A percentile compares a stretch with the other conserved stretches of the same genome.
Conservation (phyloP, 1,284 basidiomycete species). For the Rhodotorula sp. region DNA sequence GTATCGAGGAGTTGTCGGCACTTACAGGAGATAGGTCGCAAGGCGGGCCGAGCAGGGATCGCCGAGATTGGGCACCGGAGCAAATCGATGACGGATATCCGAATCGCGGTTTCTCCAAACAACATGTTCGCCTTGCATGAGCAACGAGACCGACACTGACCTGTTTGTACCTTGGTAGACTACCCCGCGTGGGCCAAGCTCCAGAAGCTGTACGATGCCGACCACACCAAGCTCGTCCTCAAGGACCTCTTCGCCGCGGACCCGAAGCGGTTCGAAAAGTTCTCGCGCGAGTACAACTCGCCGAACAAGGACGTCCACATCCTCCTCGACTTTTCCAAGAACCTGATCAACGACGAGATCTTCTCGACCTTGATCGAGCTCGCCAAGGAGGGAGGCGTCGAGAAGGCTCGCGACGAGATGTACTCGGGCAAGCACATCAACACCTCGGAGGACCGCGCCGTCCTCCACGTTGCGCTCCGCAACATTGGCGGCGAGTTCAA, state of each 20-base stretch:
- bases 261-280: slow-evolving; percentile 78
- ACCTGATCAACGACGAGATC: slow-evolving; percentile 85
- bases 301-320: slow-evolving; percentile 69
- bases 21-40: too few species aligned
- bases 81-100: too few species aligned
- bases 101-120: too few species aligned
- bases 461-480: slow-evolving; percentile 90
- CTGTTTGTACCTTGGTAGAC: slow-evolving; percentile 56
- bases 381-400: slow-evolving; percentile 80
- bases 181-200: slow-evolving; percentile 90
- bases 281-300: slow-evolving; percentile 74
- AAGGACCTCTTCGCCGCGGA: slow-evolving; percentile 89
- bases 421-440: slow-evolving; percentile 96
- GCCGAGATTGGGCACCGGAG: too few species aligned
- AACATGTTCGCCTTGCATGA: too few species aligned
- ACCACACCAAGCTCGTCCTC: slow-evolving; percentile 73
- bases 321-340: slow-evolving; percentile 95
- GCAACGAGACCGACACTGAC: neutral
- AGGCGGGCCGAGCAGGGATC: too few species aligned
- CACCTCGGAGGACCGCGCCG: slow-evolving; percentile 93
- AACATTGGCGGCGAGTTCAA: slow-evolving; percentile 66
- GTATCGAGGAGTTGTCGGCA: too few species aligned
- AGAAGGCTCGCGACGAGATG: slow-evolving; percentile 86
- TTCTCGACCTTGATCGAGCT: slow-evolving; percentile 67
- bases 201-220: slow-evolving; percentile 73